phyloP scores from a whole-genome alignment of 495 filamentous ascomycete species.

The Opeltia flavorubescens region DNA sequence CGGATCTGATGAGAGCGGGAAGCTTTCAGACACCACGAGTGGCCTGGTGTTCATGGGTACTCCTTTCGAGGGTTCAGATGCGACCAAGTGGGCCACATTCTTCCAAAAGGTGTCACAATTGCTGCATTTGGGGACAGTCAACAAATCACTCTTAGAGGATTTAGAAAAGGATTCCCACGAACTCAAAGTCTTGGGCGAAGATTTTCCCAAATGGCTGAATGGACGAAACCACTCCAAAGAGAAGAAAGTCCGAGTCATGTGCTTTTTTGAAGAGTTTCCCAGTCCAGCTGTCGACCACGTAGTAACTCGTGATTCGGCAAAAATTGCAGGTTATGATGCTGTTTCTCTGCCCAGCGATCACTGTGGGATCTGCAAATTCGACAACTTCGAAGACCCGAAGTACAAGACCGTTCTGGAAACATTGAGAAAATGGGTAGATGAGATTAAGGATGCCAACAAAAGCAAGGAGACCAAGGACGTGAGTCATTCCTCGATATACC shows the following conservation, averaged over 20 bases:
- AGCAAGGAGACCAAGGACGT: background rate
- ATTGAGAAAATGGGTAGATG: conserved; percentile 3
- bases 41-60: conserved; percentile 4
- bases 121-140: background rate
- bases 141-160: background rate
- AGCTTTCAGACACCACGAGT: background rate
- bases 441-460: background rate
- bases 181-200: background rate
- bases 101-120: background rate
- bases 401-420: background rate
- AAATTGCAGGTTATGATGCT: background rate
- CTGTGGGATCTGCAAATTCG: conserved; percentile 2
- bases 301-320: background rate
- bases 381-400: background rate
- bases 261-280: conserved; percentile 2
- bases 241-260: conserved; percentile 1
- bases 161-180: background rate
- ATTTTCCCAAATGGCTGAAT: conserved; percentile 1
- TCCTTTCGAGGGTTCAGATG: conserved; percentile 3
- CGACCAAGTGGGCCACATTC: background rate
- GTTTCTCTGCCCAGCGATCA: background rate
- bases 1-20: background rate
- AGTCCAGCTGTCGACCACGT: background rate
- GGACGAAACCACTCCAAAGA: background rate
- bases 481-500: background rate